These are phyloP conservation scores for Cadophora sp. DNA, from an alignment of 2,329 filamentous ascomycete genomes.

Conservation along the genomic window DNA sequence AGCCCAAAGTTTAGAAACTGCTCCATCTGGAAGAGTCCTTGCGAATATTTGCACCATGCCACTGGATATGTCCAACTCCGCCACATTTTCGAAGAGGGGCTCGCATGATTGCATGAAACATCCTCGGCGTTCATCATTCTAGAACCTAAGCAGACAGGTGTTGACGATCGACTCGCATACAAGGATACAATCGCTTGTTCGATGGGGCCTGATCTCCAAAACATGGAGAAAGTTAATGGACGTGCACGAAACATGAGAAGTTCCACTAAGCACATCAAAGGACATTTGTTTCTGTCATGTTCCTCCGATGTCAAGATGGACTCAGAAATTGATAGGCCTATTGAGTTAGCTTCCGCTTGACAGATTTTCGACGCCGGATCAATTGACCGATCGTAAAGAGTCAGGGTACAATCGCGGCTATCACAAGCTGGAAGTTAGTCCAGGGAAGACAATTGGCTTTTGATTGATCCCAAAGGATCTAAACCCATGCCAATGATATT, in stretches of 20 bases:
- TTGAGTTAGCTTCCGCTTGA: background rate
- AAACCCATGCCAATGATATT: too few species aligned
- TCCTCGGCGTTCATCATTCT: background rate
- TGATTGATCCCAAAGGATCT: too few species aligned
- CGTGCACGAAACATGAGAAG: conserved; percentile 11
- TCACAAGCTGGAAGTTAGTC: too few species aligned
- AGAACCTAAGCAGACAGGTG: background rate
- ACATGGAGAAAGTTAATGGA: conserved; percentile 9
- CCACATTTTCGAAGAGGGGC: background rate
- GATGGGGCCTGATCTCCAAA: background rate
- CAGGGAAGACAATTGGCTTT: too few species aligned
- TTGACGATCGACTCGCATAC: background rate
- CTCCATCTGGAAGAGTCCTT: background rate
- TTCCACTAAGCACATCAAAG: conserved; percentile 8
- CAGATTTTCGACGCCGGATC: too few species aligned
- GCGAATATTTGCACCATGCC: conserved; percentile 5
- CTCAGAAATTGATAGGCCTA: background rate
- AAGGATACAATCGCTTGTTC: conserved; percentile 16
- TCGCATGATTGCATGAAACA: conserved; percentile 12
- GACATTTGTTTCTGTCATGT: conserved; percentile 7
- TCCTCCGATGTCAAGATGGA: conserved; percentile 2
- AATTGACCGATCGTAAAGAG: too few species aligned
- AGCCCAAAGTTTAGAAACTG: conserved; percentile 12
- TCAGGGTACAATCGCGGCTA: too few species aligned
- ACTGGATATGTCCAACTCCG: conserved; percentile 1